A percentile compares a stretch with the other conserved stretches of the same genome.
These are phyloP conservation scores for Aspergillus campestris DNA, from an alignment of 495 filamentous ascomycete genomes.

Conservation along the genomic window DNA sequence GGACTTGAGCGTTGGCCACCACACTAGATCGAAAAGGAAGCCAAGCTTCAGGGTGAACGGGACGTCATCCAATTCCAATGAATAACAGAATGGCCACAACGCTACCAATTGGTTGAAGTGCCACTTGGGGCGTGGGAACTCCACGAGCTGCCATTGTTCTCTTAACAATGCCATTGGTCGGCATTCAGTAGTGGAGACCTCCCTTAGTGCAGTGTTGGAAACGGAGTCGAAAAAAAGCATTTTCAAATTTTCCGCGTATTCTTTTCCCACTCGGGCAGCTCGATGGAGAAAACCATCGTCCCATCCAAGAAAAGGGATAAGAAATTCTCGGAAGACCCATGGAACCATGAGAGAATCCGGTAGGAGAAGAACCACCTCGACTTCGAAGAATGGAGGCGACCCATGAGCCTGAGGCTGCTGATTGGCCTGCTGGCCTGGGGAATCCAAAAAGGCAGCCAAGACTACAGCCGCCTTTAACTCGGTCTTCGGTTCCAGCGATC, in stretches of 20 bases:
- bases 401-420: too few relatives aligned
- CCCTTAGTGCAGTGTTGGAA: slow-evolving; percentile 1
- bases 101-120: slow-evolving; percentile 8
- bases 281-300: slow-evolving; percentile 7
- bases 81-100: slow-evolving; percentile 1
- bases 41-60: slow-evolving; percentile 15
- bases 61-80: slow-evolving; percentile 1
- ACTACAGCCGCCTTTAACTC: too few relatives aligned
- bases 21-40: slow-evolving; percentile 17
- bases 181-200: neutral
- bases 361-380: too few relatives aligned
- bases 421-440: neutral
- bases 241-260: slow-evolving; percentile 3
- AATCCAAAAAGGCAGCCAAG: neutral
- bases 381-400: too few relatives aligned
- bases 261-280: slow-evolving; percentile 17
- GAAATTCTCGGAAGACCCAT: too few relatives aligned
- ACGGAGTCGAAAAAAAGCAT: slow-evolving; percentile 1
- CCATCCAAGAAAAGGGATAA: too few relatives aligned
- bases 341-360: too few relatives aligned
- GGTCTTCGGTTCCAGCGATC: too few relatives aligned
- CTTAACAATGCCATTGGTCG: neutral
- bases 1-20: too few relatives aligned
- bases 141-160: neutral
- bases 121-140: neutral